Conservation (phyloP, 163 green algal species). For the Chlorella variabilis region DNA sequence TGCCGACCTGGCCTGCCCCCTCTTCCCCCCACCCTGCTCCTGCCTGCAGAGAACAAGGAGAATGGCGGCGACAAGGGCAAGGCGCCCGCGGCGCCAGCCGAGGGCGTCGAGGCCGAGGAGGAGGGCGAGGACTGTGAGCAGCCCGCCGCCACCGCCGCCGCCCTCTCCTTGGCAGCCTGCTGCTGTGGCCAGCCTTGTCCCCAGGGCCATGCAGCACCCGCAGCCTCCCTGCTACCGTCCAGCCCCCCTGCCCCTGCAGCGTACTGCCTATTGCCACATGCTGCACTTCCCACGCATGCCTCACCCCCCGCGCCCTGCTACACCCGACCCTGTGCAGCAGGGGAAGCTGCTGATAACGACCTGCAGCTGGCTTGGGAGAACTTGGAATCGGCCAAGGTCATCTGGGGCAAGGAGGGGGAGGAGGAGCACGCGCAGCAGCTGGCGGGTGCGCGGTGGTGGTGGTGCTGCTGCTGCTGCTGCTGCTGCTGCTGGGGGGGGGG, state of each 20-base stretch:
- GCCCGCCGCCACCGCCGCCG: too few relatives aligned
- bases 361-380: slow-evolving; percentile 86
- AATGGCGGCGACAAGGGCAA: slow-evolving; percentile 44
- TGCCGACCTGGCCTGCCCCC: background rate
- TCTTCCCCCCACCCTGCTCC: background rate
- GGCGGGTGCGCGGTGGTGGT: slow-evolving; percentile 54
- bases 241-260: too few relatives aligned
- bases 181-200: background rate
- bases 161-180: background rate
- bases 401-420: slow-evolving; percentile 57
- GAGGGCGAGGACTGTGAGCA: slow-evolving; percentile 37
- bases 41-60: slow-evolving; percentile 49
- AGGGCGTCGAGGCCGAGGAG: background rate
- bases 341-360: slow-evolving; percentile 58
- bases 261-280: too few relatives aligned
- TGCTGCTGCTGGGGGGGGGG: too few relatives aligned
- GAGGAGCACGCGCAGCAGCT: slow-evolving; percentile 57
- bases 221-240: too few relatives aligned
- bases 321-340: background rate
- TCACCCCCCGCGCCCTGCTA: too few relatives aligned
- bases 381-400: slow-evolving; percentile 75
- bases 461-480: background rate
- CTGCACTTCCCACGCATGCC: too few relatives aligned
- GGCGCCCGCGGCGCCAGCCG: background rate
- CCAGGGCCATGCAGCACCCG: too few relatives aligned